Base-by-base conservation (phyloP, 441 rosid species). In the Gossypium davidsonii region DNA sequence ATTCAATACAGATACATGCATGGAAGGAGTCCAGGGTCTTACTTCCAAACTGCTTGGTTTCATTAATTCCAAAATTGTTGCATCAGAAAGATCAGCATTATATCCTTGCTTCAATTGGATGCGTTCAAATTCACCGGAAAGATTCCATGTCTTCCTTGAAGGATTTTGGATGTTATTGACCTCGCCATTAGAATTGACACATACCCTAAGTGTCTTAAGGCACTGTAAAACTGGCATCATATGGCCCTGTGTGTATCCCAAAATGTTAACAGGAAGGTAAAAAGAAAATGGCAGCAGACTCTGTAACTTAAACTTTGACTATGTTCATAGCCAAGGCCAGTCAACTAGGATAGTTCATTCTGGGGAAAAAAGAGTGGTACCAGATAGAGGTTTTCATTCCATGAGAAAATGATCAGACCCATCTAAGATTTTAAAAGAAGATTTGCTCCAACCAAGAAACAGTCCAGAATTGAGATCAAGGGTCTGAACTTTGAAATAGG, bases 11-110 rank as follows among this genome's bases (percentile, higher is more conserved):
- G 1, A 46, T 3, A 31, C 6, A 44, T 6, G 49, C 37, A 37
- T 61, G 56, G 34, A 44, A 21, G 68, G n/a, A 66, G 70, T 51
- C 34, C 68, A 73, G 58, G 63, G 74, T 52, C 82, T 80, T 85
- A 91, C 99, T 77, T 88, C 96, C 60, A 96, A 77, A 74, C 86
- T 83, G 73, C 85, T 87, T 18, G 94, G 89, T 80, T 86, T 92
- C 80, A 89, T 80, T 80, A 89, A 79, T 67, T 93, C 98, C 42
- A 85, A 81, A 76, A 88, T 83, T 71, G 83, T 89, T 63, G 85
- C 85, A 66, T 88, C 90, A 61, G 93, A 88, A 68, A 90, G 85
- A 76, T 88, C 89, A 4, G 83, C 83, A 73, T 61, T 78, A 10
- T 79, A 81, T n/a, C 88, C 90, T 78, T 82, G 87, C 81, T 87